These are phyloP conservation scores for Cicer bijugum DNA, from an alignment of 306 rosid species.

Conservation along the genomic window DNA sequence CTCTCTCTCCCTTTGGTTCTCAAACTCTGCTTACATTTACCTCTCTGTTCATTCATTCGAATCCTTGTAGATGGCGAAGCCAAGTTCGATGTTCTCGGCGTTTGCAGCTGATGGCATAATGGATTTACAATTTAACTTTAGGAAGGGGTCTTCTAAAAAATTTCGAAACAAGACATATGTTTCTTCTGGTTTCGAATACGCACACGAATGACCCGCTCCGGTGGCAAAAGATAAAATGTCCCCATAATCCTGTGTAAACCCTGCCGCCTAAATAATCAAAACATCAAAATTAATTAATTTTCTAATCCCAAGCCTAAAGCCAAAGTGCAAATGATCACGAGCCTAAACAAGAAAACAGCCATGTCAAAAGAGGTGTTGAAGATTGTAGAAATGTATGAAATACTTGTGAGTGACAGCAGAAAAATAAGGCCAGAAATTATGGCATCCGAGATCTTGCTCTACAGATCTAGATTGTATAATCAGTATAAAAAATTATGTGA, in stretches of 20 bases:
- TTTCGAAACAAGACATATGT: too few relatives aligned
- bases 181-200: too few relatives aligned
- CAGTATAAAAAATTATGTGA: neutral
- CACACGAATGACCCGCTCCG: too few relatives aligned
- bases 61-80: conserved; percentile 94
- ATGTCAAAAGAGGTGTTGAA: conserved; percentile 52
- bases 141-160: too few relatives aligned
- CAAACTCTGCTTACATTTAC: conserved; percentile 85
- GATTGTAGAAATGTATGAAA: conserved; percentile 19
- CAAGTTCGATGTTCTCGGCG: conserved; percentile 72
- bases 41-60: conserved; percentile 94
- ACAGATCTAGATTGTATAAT: conserved; percentile 26
- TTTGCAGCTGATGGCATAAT: conserved; percentile 65
- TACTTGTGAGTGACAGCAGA: conserved; percentile 3
- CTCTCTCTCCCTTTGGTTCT: conserved; percentile 94
- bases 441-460: conserved; percentile 4
- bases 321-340: conserved; percentile 69
- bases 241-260: too few relatives aligned
- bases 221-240: too few relatives aligned
- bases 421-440: neutral
- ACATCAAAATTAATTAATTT: too few relatives aligned
- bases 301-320: conserved; percentile 63
- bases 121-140: too few relatives aligned
- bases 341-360: conserved; percentile 74
- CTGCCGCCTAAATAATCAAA: too few relatives aligned